phyloP scores from a whole-genome alignment of 1,284 basidiomycete genomes.

The Ceratorhiza oryzae-sativae region DNA sequence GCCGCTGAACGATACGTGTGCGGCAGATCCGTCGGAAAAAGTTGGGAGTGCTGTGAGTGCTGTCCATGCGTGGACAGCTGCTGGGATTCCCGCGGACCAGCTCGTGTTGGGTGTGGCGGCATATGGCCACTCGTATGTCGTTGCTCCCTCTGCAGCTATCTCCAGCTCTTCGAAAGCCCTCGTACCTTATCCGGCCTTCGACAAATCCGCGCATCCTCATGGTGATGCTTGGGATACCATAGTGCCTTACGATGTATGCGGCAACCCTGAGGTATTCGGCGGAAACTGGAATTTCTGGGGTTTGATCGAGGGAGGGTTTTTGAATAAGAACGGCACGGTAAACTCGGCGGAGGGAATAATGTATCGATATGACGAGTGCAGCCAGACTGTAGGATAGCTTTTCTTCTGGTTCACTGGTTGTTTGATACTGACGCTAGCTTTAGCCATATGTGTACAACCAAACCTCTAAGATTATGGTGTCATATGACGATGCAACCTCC shows the following conservation, averaged over 20 bases:
- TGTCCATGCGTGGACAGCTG: conserved; percentile 55
- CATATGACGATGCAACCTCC: conserved; percentile 66
- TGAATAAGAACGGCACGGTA: conserved; percentile 58
- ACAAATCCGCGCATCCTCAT: conserved; percentile 53
- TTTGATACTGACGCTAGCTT: not conserved
- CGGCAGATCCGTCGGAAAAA: conserved; percentile 49
- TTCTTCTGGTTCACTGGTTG: not conserved
- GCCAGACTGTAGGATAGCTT: conserved; percentile 64
- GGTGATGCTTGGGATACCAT: conserved; percentile 66
- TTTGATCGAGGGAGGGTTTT: conserved; percentile 61
- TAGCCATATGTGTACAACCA: conserved; percentile 71
- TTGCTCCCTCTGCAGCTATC: conserved; percentile 8
- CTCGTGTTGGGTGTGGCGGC: conserved; percentile 59
- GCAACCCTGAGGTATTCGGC: conserved; percentile 53
- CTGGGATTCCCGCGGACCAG: conserved; percentile 58
- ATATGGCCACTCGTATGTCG: conserved; percentile 42
- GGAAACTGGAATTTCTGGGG: conserved; percentile 69
- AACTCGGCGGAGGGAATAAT: conserved; percentile 57
- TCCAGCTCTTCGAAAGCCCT: conserved; percentile 1
- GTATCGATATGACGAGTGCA: conserved; percentile 67
- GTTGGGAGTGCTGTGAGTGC: conserved; percentile 47
- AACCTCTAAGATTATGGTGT: conserved; percentile 60
- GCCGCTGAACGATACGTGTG: conserved; percentile 56
- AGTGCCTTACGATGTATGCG: conserved; percentile 61
- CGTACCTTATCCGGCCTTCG: conserved; percentile 58